These are phyloP conservation scores for Cladosporium sp. DNA, from an alignment of 2,329 filamentous ascomycete genomes.

Conservation along the genomic window DNA sequence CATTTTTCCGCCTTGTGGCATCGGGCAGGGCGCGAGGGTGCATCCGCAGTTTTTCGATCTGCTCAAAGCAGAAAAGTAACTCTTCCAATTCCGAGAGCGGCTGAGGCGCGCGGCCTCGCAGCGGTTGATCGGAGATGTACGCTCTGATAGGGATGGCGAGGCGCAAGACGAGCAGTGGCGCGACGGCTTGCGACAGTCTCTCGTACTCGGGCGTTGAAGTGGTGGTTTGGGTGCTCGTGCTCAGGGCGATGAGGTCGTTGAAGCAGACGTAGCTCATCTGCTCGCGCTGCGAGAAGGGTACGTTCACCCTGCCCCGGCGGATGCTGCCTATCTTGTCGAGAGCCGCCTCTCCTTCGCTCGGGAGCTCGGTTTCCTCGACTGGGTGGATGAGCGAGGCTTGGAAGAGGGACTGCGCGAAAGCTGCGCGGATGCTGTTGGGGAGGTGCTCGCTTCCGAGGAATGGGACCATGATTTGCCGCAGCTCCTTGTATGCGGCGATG, in stretches of 20 bases:
- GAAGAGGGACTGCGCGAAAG: conserved; percentile 75
- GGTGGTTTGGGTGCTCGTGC: conserved; percentile 8
- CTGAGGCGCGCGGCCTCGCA: conserved; percentile 85
- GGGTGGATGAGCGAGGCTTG: conserved; percentile 75
- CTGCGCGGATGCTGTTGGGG: conserved; percentile 61
- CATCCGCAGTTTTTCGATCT: conserved; percentile 63
- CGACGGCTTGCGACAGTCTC: conserved; percentile 68
- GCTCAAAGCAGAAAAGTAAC: conserved; percentile 65
- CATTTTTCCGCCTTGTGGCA: conserved; percentile 26
- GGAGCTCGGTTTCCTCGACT: conserved; percentile 59
- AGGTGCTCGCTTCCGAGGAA: conserved; percentile 64
- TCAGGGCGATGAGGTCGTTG: conserved; percentile 60
- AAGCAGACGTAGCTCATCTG: conserved; percentile 77
- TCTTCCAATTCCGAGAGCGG: conserved; percentile 77
- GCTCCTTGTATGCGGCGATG: conserved; percentile 64
- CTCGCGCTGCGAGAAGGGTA: conserved; percentile 60
- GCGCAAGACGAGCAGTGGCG: conserved; percentile 78
- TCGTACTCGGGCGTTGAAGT: conserved; percentile 39
- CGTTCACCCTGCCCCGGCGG: conserved; percentile 68
- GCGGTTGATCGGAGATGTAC: conserved; percentile 86
- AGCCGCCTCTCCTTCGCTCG: conserved; percentile 47
- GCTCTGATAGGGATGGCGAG: conserved; percentile 74
- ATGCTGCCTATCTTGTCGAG: conserved; percentile 60
- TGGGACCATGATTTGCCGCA: conserved; percentile 71
- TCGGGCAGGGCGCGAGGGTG: conserved; percentile 49